phyloP scores from a whole-genome alignment of 345 rosid genomes.

The Camelina neglecta region DNA sequence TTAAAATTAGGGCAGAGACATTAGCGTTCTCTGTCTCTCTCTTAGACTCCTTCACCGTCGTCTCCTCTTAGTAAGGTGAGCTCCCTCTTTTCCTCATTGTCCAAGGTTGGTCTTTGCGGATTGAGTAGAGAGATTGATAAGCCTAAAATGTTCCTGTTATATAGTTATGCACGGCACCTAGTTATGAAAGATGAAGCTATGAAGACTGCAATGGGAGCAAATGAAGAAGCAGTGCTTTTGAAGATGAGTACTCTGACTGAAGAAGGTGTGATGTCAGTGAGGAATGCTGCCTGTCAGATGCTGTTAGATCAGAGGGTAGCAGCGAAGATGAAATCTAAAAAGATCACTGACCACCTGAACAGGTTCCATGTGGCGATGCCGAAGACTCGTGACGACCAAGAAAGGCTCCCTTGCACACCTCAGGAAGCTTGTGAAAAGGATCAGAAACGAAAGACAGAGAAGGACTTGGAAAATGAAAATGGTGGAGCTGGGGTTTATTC shows the following conservation, averaged over 20 bases:
- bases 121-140: background rate
- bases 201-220: constrained; percentile 64
- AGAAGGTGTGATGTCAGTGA: constrained; percentile 77
- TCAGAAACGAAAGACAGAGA: constrained; percentile 70
- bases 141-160: background rate
- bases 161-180: background rate
- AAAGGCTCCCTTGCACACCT: constrained; percentile 72
- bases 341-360: constrained; percentile 78
- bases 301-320: constrained; percentile 82
- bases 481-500: constrained; percentile 96
- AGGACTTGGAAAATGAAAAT: constrained; percentile 84
- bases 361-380: constrained; percentile 89
- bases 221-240: constrained; percentile 63
- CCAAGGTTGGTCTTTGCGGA: background rate
- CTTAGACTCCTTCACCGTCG: background rate
- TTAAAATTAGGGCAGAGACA: background rate
- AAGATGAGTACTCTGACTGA: constrained; percentile 82
- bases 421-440: constrained; percentile 66
- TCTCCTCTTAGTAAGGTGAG: background rate
- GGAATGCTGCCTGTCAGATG: constrained; percentile 87
- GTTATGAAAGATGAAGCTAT: constrained; percentile 81
- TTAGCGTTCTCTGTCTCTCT: background rate
- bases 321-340: constrained; percentile 84
- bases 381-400: constrained; percentile 75
- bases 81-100: background rate